Base-by-base conservation (phyloP, 352 stramenopile genomes). In the Phytophthora kernoviae region DNA sequence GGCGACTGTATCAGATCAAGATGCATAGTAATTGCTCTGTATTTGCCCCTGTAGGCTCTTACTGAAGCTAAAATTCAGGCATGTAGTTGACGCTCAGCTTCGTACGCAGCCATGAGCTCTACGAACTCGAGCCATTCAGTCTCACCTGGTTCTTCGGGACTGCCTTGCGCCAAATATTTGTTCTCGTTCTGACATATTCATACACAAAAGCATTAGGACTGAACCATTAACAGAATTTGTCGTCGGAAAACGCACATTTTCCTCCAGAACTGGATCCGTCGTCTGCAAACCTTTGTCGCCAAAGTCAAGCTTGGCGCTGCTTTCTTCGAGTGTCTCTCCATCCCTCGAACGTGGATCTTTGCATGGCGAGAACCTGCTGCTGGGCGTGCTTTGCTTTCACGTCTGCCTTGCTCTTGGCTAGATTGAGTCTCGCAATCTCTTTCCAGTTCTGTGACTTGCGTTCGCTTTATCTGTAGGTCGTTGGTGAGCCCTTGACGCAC, bases 121-220 rank as follows among this genome's bases (percentile, higher is more conserved):
- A 87, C 58, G 57, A 89, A 87, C 51, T 89, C 79, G 12, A 41
- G 41, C 73, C 73, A 84, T 26, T 85, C 77, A 82, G 42, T 36
- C 37, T 34, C 21, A 64, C 63, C 59, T 61, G 33, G 18, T 39
- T 65, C 51, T 54, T 68, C 66, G 11, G 39, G 34, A 10, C 45
- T 33, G 5, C 43, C 50, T n/a, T 41, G 30, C 32, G 34, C 5
- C 17, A 18, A 22, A 21, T 4, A 21, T 12, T 61, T 64, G 46
- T 15, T 52, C 32, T 74, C 42, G 10, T 66, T 68, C 55, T 65
- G 14, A 30, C 34, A 46, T 18, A 45, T 26, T 1, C 1, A 42
- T 11, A 10, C n/a, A 52, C 11, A 20, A 32, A 41, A 34, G 14
- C 14, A 17, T 51, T 37, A 22, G 43, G 54, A 3, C 14, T 32